phyloP scores from a whole-genome alignment of 192 early-diverging fungal species.

The Lobosporangium transversale region DNA sequence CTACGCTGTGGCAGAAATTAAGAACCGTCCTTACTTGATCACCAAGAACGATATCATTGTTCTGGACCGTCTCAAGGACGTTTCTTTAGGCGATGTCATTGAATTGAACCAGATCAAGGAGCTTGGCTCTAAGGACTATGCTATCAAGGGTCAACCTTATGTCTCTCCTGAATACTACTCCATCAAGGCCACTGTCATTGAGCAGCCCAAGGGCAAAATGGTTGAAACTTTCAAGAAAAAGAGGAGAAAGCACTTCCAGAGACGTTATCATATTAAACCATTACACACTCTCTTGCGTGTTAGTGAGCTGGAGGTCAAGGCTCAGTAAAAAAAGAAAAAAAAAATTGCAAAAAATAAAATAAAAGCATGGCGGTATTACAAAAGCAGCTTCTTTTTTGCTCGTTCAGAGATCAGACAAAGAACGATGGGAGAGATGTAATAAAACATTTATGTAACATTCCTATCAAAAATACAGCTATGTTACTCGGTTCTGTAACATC shows the following conservation, averaged over 20 bases:
- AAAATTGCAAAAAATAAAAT: no score
- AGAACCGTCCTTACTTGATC: slow-evolving; percentile 87
- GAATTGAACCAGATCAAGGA: slow-evolving; percentile 88
- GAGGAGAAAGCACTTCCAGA: slow-evolving; percentile 79
- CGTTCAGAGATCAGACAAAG: no score
- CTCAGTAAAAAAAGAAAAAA: slow-evolving; percentile 17
- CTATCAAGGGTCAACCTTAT: slow-evolving; percentile 87
- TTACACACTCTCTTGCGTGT: slow-evolving; percentile 80
- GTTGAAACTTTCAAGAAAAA: slow-evolving; percentile 83
- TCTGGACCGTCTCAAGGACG: slow-evolving; percentile 83
- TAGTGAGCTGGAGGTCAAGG: slow-evolving; percentile 71
- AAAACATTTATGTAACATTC: background rate
- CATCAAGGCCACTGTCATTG: slow-evolving; percentile 88
- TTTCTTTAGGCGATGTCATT: slow-evolving; percentile 89
- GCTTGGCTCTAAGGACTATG: slow-evolving; percentile 84
- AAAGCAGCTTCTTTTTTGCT: no score
- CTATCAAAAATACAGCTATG: background rate
- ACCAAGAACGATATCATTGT: slow-evolving; percentile 90
- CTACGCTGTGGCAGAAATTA: slow-evolving; percentile 91
- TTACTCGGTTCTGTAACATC: no score
- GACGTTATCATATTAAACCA: slow-evolving; percentile 74
- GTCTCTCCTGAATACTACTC: slow-evolving; percentile 75
- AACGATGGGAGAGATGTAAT: background rate
- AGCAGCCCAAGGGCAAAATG: slow-evolving; percentile 84
- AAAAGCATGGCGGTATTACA: no score